These are phyloP conservation scores for Brassica incana DNA, from an alignment of 345 rosid genomes.

Conservation along the genomic window DNA sequence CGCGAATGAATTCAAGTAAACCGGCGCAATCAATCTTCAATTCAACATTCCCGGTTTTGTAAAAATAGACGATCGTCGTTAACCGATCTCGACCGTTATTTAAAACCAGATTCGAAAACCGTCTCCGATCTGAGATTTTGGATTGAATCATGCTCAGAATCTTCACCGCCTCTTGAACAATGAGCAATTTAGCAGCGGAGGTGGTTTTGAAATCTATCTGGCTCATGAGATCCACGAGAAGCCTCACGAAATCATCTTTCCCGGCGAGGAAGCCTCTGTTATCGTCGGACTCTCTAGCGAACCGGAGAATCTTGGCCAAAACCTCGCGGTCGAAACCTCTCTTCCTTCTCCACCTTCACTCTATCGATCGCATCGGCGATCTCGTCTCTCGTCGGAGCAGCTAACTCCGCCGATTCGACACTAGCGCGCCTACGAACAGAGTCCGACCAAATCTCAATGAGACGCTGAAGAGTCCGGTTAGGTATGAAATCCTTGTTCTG, in stretches of 20 bases:
- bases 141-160: slow-evolving; percentile 48
- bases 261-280: slow-evolving; percentile 59
- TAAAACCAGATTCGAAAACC: slow-evolving; percentile 43
- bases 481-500: slow-evolving; percentile 71
- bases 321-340: slow-evolving; percentile 12
- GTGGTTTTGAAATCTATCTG: slow-evolving; percentile 32
- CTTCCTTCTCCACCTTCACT: slow-evolving; percentile 32
- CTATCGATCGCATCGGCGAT: slow-evolving; percentile 40
- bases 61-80: slow-evolving; percentile 45
- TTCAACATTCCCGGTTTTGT: slow-evolving; percentile 48
- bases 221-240: slow-evolving; percentile 54
- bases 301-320: slow-evolving; percentile 47
- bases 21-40: slow-evolving; percentile 55
- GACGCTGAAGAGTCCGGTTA: slow-evolving; percentile 72
- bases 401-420: slow-evolving; percentile 24
- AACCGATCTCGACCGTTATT: slow-evolving; percentile 45
- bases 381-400: slow-evolving; percentile 44
- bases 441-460: slow-evolving; percentile 81
- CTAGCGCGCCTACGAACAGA: slow-evolving; percentile 44
- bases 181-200: slow-evolving; percentile 29
- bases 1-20: slow-evolving; percentile 60
- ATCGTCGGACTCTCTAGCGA: slow-evolving; percentile 57
- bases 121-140: slow-evolving; percentile 44
- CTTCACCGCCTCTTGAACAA: slow-evolving; percentile 55
- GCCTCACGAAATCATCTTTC: slow-evolving; percentile 53